A percentile compares a stretch with the other conserved stretches of the same genome.
Conservation (phyloP, 768 basidiomycete genomes). For the Leccinum arenicola region DNA sequence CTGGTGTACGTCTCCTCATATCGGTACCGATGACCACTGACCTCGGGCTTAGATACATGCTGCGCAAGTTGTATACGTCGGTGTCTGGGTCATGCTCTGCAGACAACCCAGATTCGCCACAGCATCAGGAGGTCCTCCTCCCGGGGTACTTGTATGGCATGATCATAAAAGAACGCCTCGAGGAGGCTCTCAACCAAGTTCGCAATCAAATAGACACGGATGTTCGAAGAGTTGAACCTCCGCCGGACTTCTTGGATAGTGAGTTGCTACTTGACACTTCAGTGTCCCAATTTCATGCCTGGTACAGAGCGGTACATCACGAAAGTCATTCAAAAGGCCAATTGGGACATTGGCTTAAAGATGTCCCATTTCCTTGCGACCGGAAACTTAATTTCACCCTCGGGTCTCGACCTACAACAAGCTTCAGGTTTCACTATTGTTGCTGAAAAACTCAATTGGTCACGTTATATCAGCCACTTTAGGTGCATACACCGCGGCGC, state of each 20-base stretch:
- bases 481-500: conserved; percentile 98
- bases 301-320: conserved; percentile 73
- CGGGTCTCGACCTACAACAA: conserved; percentile 95
- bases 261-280: conserved; percentile 29
- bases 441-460: conserved; percentile 98
- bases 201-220: conserved; percentile 69
- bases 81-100: conserved; percentile 88
- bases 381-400: conserved; percentile 91
- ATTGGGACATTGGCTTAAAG: conserved; percentile 88
- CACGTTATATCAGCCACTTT: conserved; percentile 97
- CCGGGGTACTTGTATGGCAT: conserved; percentile 91
- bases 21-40: conserved; percentile 6
- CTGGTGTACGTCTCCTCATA: conserved; percentile 56
- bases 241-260: conserved; percentile 90
- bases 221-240: conserved; percentile 66
- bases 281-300: conserved; percentile 4
- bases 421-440: conserved; percentile 98
- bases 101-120: conserved; percentile 98
- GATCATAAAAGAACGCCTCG: conserved; percentile 97
- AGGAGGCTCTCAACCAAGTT: conserved; percentile 79
- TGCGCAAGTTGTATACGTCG: conserved; percentile 88
- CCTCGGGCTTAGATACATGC: conserved; percentile 76
- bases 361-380: conserved; percentile 96
- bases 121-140: conserved; percentile 95
- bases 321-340: conserved; percentile 72